Evolutionary conservation across 2,329 filamentous ascomycete species (phyloP), one percentile per base, ranked within the genome.

Genomic region (Gremmenia infestans): DNA sequence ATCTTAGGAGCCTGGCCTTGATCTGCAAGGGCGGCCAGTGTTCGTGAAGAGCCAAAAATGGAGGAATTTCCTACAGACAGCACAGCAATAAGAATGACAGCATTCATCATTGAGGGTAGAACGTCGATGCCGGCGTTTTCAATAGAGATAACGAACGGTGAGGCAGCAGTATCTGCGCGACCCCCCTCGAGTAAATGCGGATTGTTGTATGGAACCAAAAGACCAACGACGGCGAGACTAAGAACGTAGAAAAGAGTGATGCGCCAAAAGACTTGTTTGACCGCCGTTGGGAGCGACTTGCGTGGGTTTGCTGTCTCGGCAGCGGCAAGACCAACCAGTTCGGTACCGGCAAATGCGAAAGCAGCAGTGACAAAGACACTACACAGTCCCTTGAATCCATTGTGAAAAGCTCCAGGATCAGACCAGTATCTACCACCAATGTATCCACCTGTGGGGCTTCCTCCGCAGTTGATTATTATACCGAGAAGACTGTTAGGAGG

Each of bases 251-350:
- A 97, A 55, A 95, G 79, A 3, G 85, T 84, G 68, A 96, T 96
- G 67, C 92, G 87, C 91, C 92, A 97, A 72, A 96, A 96, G 22
- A 96, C 91, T 71, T 96, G 91, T 74, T 95, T 96, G 66, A 95
- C 85, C 12, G 92, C 92, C 0, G 85, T 91, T 0, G 92, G 92
- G 0, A 97, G 78, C 1, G 87, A 89, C 69, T 94, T 89, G 56
- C 87, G 81, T 3, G 88, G 88, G 67, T 91, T 90, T n/a, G 81
- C 83, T 1, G 88, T 88, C 70, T 92, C 88, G 35, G 88, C 88
- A 1, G 88, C 88, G 3, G 88, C 87, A 14, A 92, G 80, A 52
- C 88, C 88, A 49, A 91, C 86, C 11, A 90, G 77, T 68, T 91
- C 88, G 1, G 87, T 91, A 11, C 88, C 88, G 1, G 86, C 82